Evolutionary conservation across 208 protist species (phyloP), one percentile per base, ranked within the genome.

Genomic region (Trypanosoma platydactyli): DNA sequence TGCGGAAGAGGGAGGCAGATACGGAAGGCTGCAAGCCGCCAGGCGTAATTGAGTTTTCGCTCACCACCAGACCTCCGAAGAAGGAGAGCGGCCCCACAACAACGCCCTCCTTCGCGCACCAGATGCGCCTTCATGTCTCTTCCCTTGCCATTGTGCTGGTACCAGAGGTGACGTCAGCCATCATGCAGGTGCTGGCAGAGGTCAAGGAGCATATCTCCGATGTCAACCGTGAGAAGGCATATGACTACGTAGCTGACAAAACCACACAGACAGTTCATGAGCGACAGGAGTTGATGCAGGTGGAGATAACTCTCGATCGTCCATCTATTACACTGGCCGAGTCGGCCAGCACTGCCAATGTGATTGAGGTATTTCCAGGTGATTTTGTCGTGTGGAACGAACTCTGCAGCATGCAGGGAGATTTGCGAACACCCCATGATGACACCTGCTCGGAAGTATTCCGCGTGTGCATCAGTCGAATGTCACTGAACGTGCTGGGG

Each of bases 161-260:
- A 0, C 89, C 89, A 5, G 81, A 91, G 27, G 71, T 91, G 29
- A 79, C 78, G 35, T 83, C 68, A 49, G 68, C 74, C n/a, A 49
- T 91, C 20, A 13, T 80, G 27, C 61, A 65, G 11, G 44, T 75
- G 16, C 41, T 84, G 25, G 52, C 67, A 18, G 85, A 92, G 58
- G 71, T 86, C 45, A 60, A 79, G 68, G 62, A 71, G 24, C 57
- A 86, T 62, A 76, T 94, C n/a, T 84, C 81, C 4, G 80, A 84
- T 27, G 63, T 73, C 46, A 92, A 94, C 72, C 76, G 77, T 30
- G 66, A 77, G 58, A 88, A 87, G 63, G 89, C 83, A 9, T 86
- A 84, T 57, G 74, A 81, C 49, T 92, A 89, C 72, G 74, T 94
- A 0, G 58, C 71, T 5, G 67, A 80, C 48, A 73, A 70, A 51